phyloP scores from a whole-genome alignment of 805 yeast species.

The Yamadazyma olivae region DNA sequence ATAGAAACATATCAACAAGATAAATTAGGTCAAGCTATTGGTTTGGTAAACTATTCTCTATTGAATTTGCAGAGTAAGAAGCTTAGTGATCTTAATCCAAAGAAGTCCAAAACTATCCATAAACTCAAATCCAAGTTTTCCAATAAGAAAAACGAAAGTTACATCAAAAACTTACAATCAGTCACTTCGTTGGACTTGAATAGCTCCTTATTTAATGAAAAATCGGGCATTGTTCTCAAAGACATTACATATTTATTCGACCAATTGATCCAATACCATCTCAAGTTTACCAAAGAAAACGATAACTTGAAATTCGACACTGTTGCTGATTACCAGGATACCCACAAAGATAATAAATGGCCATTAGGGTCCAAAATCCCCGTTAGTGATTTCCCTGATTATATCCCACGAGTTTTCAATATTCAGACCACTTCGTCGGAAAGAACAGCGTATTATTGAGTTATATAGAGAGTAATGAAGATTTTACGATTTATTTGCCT shows the following conservation, averaged over 20 bases:
- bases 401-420: conserved; percentile 15
- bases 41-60: conserved; percentile 37
- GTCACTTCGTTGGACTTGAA: conserved; percentile 32
- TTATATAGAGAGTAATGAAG: not conserved
- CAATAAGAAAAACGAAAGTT: conserved; percentile 27
- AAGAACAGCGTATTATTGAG: conserved; percentile 5
- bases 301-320: conserved; percentile 34
- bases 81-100: conserved; percentile 10
- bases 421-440: not conserved
- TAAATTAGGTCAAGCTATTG: conserved; percentile 45
- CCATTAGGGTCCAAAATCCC: conserved; percentile 40
- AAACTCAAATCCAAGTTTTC: conserved; percentile 25
- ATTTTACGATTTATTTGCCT: no score
- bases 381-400: conserved; percentile 22
- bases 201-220: conserved; percentile 31
- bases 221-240: conserved; percentile 31
- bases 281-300: conserved; percentile 44
- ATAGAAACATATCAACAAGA: conserved; percentile 44
- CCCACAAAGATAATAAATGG: conserved; percentile 39
- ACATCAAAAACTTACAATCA: conserved; percentile 29
- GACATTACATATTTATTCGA: conserved; percentile 41
- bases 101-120: conserved; percentile 11
- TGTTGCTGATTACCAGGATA: conserved; percentile 33
- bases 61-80: conserved; percentile 35
- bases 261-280: conserved; percentile 34